Conservation (phyloP, 371 early-diverging fungal genomes). For the Funneliformis caledonium region DNA sequence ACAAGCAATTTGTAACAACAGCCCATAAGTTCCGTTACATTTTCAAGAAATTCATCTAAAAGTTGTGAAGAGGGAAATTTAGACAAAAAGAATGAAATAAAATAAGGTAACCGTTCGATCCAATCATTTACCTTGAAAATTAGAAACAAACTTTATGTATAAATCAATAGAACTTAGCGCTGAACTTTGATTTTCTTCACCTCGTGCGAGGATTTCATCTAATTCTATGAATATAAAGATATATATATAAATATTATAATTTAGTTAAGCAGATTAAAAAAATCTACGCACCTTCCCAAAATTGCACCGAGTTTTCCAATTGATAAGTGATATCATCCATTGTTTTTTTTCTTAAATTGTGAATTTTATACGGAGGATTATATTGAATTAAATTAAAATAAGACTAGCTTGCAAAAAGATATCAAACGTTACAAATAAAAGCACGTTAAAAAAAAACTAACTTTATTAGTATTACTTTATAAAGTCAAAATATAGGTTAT, state of each 20-base stretch:
- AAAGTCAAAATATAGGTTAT: background rate
- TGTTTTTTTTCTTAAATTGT: background rate
- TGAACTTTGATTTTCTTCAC: background rate
- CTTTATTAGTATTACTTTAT: background rate
- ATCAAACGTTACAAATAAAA: background rate
- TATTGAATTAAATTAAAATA: background rate
- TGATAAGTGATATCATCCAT: background rate
- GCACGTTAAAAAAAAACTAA: background rate
- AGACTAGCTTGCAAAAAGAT: background rate
- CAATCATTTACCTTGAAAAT: conserved; percentile 12
- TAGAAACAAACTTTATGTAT: conserved; percentile 20
- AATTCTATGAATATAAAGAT: conserved; percentile 15
- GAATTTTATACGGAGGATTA: background rate
- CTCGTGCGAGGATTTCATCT: conserved; percentile 16
- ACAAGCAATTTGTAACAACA: conserved; percentile 70
- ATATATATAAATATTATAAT: background rate
- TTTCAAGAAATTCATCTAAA: conserved; percentile 61
- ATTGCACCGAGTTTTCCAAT: conserved; percentile 21
- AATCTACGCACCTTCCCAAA: conserved; percentile 12
- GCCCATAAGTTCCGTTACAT: conserved; percentile 55
- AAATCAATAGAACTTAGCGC: conserved; percentile 3
- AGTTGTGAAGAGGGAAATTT: background rate
- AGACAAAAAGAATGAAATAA: background rate
- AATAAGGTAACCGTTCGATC: no score
- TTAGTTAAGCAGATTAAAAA: background rate